phyloP scores from a whole-genome alignment of 768 basidiomycete genomes.

The Xerocomus spinulosus region DNA sequence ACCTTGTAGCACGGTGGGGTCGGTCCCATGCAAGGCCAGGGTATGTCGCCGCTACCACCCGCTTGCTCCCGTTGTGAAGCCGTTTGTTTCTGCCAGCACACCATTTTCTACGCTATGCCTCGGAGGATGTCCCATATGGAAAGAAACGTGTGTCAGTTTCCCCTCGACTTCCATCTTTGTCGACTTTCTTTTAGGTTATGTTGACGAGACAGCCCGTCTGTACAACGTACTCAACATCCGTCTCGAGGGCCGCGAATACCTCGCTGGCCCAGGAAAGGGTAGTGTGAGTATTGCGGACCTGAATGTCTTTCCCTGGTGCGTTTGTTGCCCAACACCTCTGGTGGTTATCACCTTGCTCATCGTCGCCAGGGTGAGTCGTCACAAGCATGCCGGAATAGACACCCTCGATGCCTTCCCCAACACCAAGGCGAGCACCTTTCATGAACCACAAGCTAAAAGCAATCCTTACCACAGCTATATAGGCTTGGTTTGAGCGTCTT shows the following conservation, averaged over 20 bases:
- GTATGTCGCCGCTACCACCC: slow-evolving; percentile 7
- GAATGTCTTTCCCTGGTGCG: slow-evolving; percentile 61
- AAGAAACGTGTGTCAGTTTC: slow-evolving; percentile 48
- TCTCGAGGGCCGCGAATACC: slow-evolving; percentile 68
- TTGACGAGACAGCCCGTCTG: slow-evolving; percentile 76
- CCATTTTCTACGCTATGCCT: slow-evolving; percentile 64
- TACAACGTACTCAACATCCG: slow-evolving; percentile 81
- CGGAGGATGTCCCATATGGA: slow-evolving; percentile 65
- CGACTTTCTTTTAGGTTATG: slow-evolving; percentile 49
- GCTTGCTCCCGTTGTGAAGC: slow-evolving; percentile 5
- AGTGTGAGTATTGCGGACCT: slow-evolving; percentile 70
- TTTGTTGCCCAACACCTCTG: not conserved
- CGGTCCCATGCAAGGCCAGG: slow-evolving; percentile 87
- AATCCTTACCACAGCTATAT: not conserved
- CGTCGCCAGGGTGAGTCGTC: slow-evolving; percentile 48
- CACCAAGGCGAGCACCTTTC: slow-evolving; percentile 41
- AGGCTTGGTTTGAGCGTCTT: slow-evolving; percentile 32
- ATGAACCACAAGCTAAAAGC: no score
- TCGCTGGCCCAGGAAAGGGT: slow-evolving; percentile 71
- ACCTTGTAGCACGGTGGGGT: slow-evolving; percentile 63
- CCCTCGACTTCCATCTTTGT: not conserved
- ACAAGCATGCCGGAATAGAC: slow-evolving; percentile 47
- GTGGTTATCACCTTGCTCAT: not conserved
- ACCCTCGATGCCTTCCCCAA: slow-evolving; percentile 60
- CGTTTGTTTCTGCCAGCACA: slow-evolving; percentile 39